Base-by-base conservation (phyloP, 495 filamentous ascomycete species). In the Lasiosphaeris hirsuta region DNA sequence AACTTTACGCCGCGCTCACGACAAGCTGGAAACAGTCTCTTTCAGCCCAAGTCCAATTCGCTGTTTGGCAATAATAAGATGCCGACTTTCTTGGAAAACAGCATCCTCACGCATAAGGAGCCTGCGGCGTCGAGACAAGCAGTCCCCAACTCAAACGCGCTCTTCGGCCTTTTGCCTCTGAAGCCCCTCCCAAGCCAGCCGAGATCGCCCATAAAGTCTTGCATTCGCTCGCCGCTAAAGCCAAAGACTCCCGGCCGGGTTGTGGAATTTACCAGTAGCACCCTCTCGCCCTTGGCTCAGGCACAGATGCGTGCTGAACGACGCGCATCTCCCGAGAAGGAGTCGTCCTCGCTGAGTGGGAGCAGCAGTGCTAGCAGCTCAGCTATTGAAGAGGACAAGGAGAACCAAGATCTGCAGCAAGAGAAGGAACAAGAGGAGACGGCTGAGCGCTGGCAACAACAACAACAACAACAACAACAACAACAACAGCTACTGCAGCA, bases 221-320 rank as follows among this genome's bases (percentile, higher is more conserved):
- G 67, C 58, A 64, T 83, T 30, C 74, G 80, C 51, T 81, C 79
- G 11, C 78, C 80, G 2, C 59, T 79, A 14, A 81, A 81, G 54
- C 67, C 70, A 6, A 76, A 70, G 40, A 78, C 75, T 0, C 75
- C 75, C 2, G 77, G 77, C 7, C 71, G 73, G 0, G 69, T 78
- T 7, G 77, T 80, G 23, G 73, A 76, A 52, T 80, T 80, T 52
- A 72, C 71, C 7, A 69, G 71, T 49, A 73, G 63, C 51, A 66
- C 63, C 7, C 63, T 74, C 11, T 73, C 72, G 10, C 74, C 75
- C 10, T 37, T 60, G 2, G 58, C 63, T 0, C 71, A 75, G 62
- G 66, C 67, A 0, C 61, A 72, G 18, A 52, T 51, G 4, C 64
- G 65, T 8, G 64, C 61, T 14, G 66, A 63, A 36, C 60, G 65